Percentiles rank a stretch among this genome's conserved stretches.
phyloP scores from a whole-genome alignment of 2,329 filamentous ascomycete species.

The Fusarium sp. region DNA sequence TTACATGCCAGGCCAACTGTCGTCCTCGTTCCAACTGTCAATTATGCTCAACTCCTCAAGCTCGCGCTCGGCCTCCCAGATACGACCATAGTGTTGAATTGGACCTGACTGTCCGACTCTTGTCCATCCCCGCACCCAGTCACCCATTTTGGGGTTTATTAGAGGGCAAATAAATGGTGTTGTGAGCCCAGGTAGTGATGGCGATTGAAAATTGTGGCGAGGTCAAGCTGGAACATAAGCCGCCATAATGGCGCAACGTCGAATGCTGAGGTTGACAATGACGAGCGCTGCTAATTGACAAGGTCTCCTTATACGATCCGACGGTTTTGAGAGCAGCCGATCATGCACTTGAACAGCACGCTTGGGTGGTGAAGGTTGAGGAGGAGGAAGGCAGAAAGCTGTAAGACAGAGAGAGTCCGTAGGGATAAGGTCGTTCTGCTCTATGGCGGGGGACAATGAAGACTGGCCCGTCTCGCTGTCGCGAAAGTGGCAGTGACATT shows the following conservation, averaged over 20 bases:
- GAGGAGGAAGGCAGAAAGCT: neutral
- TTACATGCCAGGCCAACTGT: slow-evolving; percentile 53
- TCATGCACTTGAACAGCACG: neutral
- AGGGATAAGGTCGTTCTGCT: neutral
- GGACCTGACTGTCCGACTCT: slow-evolving; percentile 49
- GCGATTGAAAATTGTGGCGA: slow-evolving; percentile 10
- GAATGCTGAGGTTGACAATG: neutral
- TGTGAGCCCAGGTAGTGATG: neutral
- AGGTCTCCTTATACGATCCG: neutral
- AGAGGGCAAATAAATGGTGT: neutral
- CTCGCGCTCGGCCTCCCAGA: slow-evolving; percentile 50
- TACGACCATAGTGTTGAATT: slow-evolving; percentile 37
- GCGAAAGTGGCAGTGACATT: slow-evolving; percentile 32
- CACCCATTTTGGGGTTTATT: slow-evolving; percentile 42
- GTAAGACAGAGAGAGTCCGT: neutral
- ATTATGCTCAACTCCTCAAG: slow-evolving; percentile 49
- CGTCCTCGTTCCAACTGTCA: slow-evolving; percentile 50
- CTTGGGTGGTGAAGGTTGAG: neutral
- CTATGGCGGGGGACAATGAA: slow-evolving; percentile 19
- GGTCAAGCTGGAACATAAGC: slow-evolving; percentile 22
- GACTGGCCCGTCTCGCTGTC: neutral
- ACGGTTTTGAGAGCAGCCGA: neutral
- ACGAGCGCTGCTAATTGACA: neutral
- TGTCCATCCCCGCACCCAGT: slow-evolving; percentile 51
- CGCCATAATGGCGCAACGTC: slow-evolving; percentile 22